Evolutionary conservation across 192 early-diverging fungal species (phyloP).

Genomic region (Phlyctochytrium planicorne): DNA sequence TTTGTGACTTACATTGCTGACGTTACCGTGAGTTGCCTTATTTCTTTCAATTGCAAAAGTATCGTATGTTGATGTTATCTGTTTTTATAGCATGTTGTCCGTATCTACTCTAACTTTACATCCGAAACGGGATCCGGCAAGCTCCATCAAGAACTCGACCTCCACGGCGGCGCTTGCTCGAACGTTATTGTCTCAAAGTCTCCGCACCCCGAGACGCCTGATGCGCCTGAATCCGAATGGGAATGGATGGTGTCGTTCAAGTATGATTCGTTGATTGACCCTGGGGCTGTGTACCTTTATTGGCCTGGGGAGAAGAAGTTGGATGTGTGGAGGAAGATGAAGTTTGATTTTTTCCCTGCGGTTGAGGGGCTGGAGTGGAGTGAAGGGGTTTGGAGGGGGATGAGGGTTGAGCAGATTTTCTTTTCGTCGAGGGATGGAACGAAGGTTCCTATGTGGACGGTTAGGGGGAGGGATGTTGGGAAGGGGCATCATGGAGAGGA

Average conservation of each 20-base stretch:
- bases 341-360: not conserved
- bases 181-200: constrained; percentile 1
- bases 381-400: no score
- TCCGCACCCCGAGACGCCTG: not conserved
- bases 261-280: constrained; percentile 11
- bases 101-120: constrained; percentile 5
- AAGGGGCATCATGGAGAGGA: not conserved
- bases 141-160: constrained; percentile 10
- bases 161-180: constrained; percentile 13
- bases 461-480: not conserved
- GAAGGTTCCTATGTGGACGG: constrained; percentile 8
- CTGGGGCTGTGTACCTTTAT: constrained; percentile 15
- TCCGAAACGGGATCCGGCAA: not conserved
- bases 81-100: not conserved
- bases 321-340: not conserved
- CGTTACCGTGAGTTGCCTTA: constrained; percentile 13
- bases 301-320: not conserved
- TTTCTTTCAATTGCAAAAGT: no score
- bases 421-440: constrained; percentile 5
- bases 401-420: constrained; percentile 14
- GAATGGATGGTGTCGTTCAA: constrained; percentile 9
- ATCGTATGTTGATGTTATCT: no score
- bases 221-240: no score
- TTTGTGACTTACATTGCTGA: constrained; percentile 9
- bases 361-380: not conserved